Evolutionary conservation across 2,329 filamentous ascomycete species (phyloP), one percentile per base, ranked within the genome.

Genomic region (Trichoderma pleuroti): DNA sequence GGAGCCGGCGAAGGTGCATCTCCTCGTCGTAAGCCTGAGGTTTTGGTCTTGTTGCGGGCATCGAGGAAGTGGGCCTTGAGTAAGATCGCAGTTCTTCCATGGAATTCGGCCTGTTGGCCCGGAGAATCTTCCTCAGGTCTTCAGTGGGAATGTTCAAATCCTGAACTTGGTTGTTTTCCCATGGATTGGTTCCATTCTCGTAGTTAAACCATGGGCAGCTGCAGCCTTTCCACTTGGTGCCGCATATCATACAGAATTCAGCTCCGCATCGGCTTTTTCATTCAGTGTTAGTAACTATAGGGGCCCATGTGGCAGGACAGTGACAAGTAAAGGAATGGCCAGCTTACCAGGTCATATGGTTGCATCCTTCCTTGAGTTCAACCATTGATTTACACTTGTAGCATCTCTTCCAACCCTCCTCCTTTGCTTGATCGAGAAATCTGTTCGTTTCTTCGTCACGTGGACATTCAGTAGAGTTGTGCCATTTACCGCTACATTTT

Each of bases 231-330:
- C 93, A 97, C 75, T 92, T 92, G 36, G 84, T 78, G 26, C 92
- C 93, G 77, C 94, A 97, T 30, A 93, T 86, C 88, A 96, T 94
- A 81, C 94, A 97, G 77, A 97, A 97, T 75, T 97, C 88, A 32
- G 92, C 92, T 68, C 88, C 91, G 77, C 94, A 97, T 69, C 90
- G 92, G 78, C 91, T 90, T 68, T 56, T 28, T 11, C n/a, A 26
- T 10, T 9, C 39, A 28, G 14, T 30, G 65, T 68, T 52, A 68
- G 66, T 61, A 30, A 46, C 12, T 2, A 30, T 49, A 11, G n/a
- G 24, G 8, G 32, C n/a, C 30, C 74, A 34, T 9, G 26, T 16
- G 56, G 75, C 66, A 78, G 74, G 30, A 70, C 49, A 11, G 68
- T 18, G 39, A 42, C 16, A n/a, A 42, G 18, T 21, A 42, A 12